phyloP scores from a whole-genome alignment of 78 protist species.

The Dictyostelium capitatum region DNA sequence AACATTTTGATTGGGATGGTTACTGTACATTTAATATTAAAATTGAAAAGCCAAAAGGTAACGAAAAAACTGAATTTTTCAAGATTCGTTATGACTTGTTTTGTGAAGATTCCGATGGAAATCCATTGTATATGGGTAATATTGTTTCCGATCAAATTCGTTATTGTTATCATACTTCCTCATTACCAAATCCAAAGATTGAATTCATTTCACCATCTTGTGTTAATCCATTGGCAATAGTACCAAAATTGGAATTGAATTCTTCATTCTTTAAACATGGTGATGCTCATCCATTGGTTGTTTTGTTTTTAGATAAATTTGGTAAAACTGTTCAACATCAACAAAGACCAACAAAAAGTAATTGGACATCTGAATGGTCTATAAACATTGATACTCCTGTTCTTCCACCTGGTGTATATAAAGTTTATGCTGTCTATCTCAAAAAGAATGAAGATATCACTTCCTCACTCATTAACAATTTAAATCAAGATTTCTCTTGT shows the following conservation, averaged over 20 bases:
- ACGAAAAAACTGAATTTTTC: conserved; percentile 16
- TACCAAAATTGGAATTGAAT: conserved; percentile 8
- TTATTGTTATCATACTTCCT: conserved; percentile 14
- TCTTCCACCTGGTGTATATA: neutral
- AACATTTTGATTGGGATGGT: conserved; percentile 10
- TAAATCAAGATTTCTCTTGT: conserved; percentile 14
- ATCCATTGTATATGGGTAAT: neutral
- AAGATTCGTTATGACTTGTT: conserved; percentile 11
- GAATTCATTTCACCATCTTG: conserved; percentile 1
- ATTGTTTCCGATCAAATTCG: conserved; percentile 7
- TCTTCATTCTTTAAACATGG: conserved; percentile 18
- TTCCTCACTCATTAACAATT: neutral
- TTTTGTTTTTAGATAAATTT: neutral
- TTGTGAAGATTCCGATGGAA: conserved; percentile 16
- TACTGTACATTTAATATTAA: conserved; percentile 2
- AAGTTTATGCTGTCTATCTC: neutral
- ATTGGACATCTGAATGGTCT: conserved; percentile 27
- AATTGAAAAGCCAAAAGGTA: conserved; percentile 18
- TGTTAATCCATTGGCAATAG: neutral
- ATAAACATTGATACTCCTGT: conserved; percentile 11
- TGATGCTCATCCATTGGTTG: conserved; percentile 14
- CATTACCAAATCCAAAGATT: conserved; percentile 21
- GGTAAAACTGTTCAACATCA: neutral
- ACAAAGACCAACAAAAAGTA: conserved; percentile 6
- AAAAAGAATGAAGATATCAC: conserved; percentile 23